Conservation (phyloP, 2,329 filamentous ascomycete species). For the Xylariaceae sp. region DNA sequence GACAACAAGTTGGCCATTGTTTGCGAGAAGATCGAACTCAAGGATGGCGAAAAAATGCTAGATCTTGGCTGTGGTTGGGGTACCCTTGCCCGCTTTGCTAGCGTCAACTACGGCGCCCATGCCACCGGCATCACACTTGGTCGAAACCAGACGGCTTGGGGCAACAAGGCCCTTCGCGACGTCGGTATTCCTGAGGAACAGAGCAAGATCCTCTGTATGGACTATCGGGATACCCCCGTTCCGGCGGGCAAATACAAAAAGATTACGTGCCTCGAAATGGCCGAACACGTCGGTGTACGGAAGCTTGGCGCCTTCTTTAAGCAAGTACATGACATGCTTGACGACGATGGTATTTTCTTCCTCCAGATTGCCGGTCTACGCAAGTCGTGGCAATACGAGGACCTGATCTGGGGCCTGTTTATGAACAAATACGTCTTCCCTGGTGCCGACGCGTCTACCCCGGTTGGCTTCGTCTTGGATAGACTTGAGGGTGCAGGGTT, state of each 20-base stretch:
- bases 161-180: constrained; percentile 81
- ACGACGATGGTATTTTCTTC: constrained; percentile 95
- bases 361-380: constrained; percentile 92
- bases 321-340: constrained; percentile 92
- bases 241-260: constrained; percentile 80
- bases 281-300: constrained; percentile 93
- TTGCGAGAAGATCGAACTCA: constrained; percentile 88
- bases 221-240: constrained; percentile 90
- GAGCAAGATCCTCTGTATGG: constrained; percentile 89
- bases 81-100: constrained; percentile 89
- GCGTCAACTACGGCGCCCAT: constrained; percentile 81
- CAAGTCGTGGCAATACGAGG: constrained; percentile 96
- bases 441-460: constrained; percentile 91
- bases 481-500: constrained; percentile 82
- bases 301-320: constrained; percentile 76
- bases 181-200: constrained; percentile 80
- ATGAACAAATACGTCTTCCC: constrained; percentile 99
- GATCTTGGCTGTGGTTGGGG: constrained; percentile 99
- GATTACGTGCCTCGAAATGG: constrained; percentile 98
- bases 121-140: constrained; percentile 90
- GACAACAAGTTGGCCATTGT: constrained; percentile 96
- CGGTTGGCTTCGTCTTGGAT: constrained; percentile 81
- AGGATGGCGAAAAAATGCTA: constrained; percentile 76
- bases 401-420: constrained; percentile 96
- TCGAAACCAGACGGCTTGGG: constrained; percentile 95